Base-by-base conservation (phyloP, 2,329 filamentous ascomycete species). In the Hymenoscyphus linearis region DNA sequence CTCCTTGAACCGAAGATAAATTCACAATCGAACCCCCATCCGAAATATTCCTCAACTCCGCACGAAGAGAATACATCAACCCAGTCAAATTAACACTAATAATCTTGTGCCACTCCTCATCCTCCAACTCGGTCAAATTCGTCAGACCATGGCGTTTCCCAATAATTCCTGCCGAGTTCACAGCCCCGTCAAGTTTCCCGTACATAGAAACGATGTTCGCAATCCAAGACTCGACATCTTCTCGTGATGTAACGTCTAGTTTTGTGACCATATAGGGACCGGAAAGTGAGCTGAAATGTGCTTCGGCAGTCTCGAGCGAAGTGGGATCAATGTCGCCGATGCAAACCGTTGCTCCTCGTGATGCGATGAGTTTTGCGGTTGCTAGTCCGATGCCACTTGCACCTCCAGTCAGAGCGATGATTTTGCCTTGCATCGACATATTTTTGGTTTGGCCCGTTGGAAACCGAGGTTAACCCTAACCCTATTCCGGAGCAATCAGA, bases 331-430 rank as follows among this genome's bases (percentile, higher is more conserved):
- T 52, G 40, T 71, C 70, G 4, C 62, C 67, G 5, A 71, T 65
- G 26, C 64, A 70, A 13, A 71, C 65, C 14, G 60, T 70, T 4
- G 69, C 69, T 6, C 67, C 67, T 9, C 66, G 67, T 7, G 59
- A 62, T 9, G 66, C 60, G 18, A 68, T 58, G 36, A 70, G 60
- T 70, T 86, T 84, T 2, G 89, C 88, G 3, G 92, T 83, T 0
- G 89, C 88, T 55, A 90, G 84, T 16, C 90, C 90, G 60, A 95
- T 87, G 25, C 90, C 89, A 6, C 85, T 88, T 2, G 88, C 89
- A 22, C 85, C 90, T 64, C 90, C 91, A 0, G 89, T 93, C 73
- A 95, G 90, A 61, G 93, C 80, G 60, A 90, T 89, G 5, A 83
- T 85, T 62, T 82, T 80, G 62, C 74, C 77, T 66, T 68, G 52